A percentile compares a stretch with the other conserved stretches of the same genome.
Evolutionary conservation across 1,284 basidiomycete genomes (phyloP).

Genomic region (Apiotrichum montevideense): DNA sequence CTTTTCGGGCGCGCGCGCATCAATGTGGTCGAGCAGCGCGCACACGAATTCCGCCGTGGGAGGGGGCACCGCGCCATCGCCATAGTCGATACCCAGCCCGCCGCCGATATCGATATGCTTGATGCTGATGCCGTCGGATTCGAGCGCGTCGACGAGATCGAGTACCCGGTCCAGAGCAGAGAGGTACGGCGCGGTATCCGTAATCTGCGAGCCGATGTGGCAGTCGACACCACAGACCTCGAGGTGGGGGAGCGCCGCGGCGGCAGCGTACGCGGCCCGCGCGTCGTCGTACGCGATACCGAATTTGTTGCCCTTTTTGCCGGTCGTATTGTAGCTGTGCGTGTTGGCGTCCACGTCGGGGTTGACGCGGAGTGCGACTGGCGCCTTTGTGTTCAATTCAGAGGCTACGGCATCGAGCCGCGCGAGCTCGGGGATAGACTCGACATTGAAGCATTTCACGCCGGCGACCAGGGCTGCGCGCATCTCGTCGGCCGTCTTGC

Average conservation of each 20-base stretch:
- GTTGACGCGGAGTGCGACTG: slow-evolving; percentile 5
- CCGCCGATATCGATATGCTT: slow-evolving; percentile 11
- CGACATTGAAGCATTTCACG: slow-evolving; percentile 16
- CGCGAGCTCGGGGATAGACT: slow-evolving; percentile 7
- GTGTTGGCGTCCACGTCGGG: slow-evolving; percentile 11
- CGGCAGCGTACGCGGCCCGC: neutral
- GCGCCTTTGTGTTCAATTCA: neutral
- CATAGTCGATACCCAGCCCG: slow-evolving; percentile 12
- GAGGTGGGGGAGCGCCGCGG: neutral
- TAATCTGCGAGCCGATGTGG: slow-evolving; percentile 13
- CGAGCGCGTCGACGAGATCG: slow-evolving; percentile 4
- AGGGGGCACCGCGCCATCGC: neutral
- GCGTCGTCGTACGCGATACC: slow-evolving; percentile 4
- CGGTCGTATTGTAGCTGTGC: slow-evolving; percentile 7
- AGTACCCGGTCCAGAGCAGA: slow-evolving; percentile 5
- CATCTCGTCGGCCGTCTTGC: slow-evolving; percentile 8
- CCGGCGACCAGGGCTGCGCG: slow-evolving; percentile 1
- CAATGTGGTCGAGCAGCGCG: slow-evolving; percentile 2
- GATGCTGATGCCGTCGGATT: slow-evolving; percentile 4
- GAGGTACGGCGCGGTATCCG: slow-evolving; percentile 3
- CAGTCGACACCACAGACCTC: slow-evolving; percentile 6
- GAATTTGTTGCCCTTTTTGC: slow-evolving; percentile 12
- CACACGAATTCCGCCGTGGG: slow-evolving; percentile 5
- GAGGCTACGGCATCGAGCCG: slow-evolving; percentile 3
- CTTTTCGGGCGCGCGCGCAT: neutral